Evolutionary conservation across 2,329 filamentous ascomycete species (phyloP), one percentile per base, ranked within the genome.

Genomic region (Aureobasidium sp.): DNA sequence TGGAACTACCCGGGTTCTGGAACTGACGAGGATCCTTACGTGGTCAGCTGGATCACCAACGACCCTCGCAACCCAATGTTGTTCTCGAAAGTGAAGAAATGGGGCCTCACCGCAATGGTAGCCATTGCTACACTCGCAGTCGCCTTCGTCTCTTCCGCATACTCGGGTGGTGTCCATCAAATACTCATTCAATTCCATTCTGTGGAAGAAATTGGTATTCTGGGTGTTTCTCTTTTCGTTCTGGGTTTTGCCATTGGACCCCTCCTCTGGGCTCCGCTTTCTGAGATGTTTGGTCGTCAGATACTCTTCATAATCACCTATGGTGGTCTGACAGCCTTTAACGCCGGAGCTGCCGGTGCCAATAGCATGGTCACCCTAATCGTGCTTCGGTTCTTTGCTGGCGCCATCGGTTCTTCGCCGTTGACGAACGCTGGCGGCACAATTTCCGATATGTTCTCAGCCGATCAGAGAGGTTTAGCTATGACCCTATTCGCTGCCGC

Each of bases 101-200:
- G 88, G 87, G 70, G 71, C 33, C 82, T 87, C 65, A 87, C 85
- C 1, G 69, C 82, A 58, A 71, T 87, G 44, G 82, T 87, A 62
- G 86, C 87, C 14, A 67, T 87, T 31, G 83, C 87, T 15, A 88
- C 86, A 1, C 78, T 91, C 47, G 86, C 76, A 31, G 86, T 90
- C 33, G 78, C 88, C 2, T 87, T 91, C 67, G 83, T 84, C 60
- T 88, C 85, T 19, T 87, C 85, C 1, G 87, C 87, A 35, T 89
- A 84, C 71, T 83, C 82, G 4, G 83, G 84, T 14, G 83, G 83
- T 50, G 71, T 85, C 15, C 62, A 66, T 9, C 75, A 83, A 53
- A 78, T 90, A 59, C 76, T 85, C n/a, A n/a, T n/a, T n/a, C n/a
- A n/a, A n/a, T n/a, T n/a, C n/a, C n/a, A n/a, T n/a, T n/a, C n/a